These are phyloP conservation scores for Brassica incana DNA, from an alignment of 345 rosid genomes.

Conservation along the genomic window DNA sequence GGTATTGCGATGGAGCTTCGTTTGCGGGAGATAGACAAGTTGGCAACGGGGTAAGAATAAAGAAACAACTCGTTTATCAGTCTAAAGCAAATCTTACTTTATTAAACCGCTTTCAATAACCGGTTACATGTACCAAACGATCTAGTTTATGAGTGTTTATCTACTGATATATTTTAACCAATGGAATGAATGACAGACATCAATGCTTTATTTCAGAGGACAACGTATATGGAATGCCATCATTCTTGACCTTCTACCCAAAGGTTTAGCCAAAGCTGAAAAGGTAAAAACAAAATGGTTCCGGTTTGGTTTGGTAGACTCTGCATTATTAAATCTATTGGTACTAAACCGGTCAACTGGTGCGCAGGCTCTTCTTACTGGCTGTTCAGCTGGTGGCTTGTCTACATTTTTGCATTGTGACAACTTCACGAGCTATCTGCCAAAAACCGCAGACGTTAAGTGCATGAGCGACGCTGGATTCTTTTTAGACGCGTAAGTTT, in stretches of 20 bases:
- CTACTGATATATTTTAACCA: conserved; percentile 10
- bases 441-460: conserved; percentile 64
- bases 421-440: conserved; percentile 58
- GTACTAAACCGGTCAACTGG: conserved; percentile 18
- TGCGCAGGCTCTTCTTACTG: conserved; percentile 85
- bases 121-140: conserved; percentile 6
- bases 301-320: conserved; percentile 10
- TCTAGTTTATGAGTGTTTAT: neutral
- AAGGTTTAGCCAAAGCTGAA: conserved; percentile 65
- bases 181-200: conserved; percentile 55
- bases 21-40: conserved; percentile 71
- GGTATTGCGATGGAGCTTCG: conserved; percentile 97
- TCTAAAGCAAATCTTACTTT: neutral
- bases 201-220: conserved; percentile 87
- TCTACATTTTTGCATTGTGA: conserved; percentile 81
- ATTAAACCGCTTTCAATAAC: conserved; percentile 19
- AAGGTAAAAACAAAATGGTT: conserved; percentile 49
- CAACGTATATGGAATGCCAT: conserved; percentile 87
- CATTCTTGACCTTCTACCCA: conserved; percentile 77
- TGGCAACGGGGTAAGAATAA: conserved; percentile 63
- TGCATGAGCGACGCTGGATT: conserved; percentile 98
- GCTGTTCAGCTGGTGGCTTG: conserved; percentile 98
- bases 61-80: neutral
- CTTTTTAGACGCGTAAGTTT: conserved; percentile 76
- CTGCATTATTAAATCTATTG: neutral